These are phyloP conservation scores for Penicillium taxi DNA, from an alignment of 495 filamentous ascomycete genomes.

Conservation along the genomic window DNA sequence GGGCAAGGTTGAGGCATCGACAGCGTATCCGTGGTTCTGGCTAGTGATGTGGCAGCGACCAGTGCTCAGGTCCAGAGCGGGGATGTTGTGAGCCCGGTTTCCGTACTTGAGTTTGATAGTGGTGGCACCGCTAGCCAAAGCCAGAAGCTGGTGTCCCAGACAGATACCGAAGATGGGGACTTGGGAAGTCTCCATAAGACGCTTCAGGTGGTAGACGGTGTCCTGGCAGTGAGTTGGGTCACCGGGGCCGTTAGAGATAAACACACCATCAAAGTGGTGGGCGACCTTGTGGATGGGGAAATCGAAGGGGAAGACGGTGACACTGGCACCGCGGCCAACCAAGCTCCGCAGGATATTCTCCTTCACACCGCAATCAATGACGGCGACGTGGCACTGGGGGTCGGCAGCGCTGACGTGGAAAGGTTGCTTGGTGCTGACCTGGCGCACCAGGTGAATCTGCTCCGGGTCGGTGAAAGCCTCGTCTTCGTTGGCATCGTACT, in stretches of 20 bases:
- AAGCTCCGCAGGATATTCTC: constrained; percentile 97
- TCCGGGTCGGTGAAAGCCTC: constrained; percentile 93
- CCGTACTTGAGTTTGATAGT: constrained; percentile 97
- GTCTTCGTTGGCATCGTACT: constrained; percentile 97
- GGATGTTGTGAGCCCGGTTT: constrained; percentile 97
- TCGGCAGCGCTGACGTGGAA: constrained; percentile 80
- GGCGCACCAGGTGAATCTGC: constrained; percentile 89
- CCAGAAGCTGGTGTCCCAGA: constrained; percentile 77
- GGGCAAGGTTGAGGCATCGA: constrained; percentile 76
- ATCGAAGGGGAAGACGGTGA: constrained; percentile 91
- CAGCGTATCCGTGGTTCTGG: constrained; percentile 98
- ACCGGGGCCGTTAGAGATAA: constrained; percentile 94
- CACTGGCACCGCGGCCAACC: constrained; percentile 75
- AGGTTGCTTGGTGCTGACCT: constrained; percentile 93
- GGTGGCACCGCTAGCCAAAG: constrained; percentile 69
- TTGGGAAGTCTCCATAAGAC: constrained; percentile 82
- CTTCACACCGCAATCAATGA: constrained; percentile 98
- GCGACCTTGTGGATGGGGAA: constrained; percentile 97
- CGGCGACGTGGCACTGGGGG: constrained; percentile 80
- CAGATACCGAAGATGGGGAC: constrained; percentile 97
- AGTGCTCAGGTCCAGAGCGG: constrained; percentile 85
- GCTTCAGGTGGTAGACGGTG: constrained; percentile 81
- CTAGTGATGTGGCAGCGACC: constrained; percentile 97
- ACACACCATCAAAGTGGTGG: constrained; percentile 94
- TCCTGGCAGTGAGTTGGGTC: constrained; percentile 93